These are phyloP conservation scores for Taiwanofungus camphoratus DNA, from an alignment of 1,284 basidiomycete species.

Conservation along the genomic window DNA sequence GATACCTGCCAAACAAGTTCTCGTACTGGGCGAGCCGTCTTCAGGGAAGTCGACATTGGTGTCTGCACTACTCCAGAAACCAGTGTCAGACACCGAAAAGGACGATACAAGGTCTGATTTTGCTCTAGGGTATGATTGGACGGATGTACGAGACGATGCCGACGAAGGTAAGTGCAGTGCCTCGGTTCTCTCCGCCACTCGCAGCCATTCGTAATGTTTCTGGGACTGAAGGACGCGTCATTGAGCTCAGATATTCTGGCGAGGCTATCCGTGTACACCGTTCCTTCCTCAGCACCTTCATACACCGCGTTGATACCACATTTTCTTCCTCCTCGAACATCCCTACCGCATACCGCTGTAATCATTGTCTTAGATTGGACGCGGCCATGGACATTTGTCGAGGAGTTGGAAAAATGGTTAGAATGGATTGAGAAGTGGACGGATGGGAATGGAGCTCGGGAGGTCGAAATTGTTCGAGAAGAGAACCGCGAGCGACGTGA, in stretches of 20 bases:
- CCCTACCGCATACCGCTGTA: slow-evolving; percentile 75
- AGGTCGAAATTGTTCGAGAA: slow-evolving; percentile 64
- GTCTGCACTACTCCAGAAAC: slow-evolving; percentile 65
- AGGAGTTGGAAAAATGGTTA: slow-evolving; percentile 86
- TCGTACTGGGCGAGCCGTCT: slow-evolving; percentile 73
- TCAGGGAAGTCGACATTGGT: slow-evolving; percentile 75
- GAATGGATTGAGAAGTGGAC: slow-evolving; percentile 80
- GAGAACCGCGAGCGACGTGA: slow-evolving; percentile 80
- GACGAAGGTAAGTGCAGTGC: slow-evolving; percentile 68
- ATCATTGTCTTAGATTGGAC: slow-evolving; percentile 96
- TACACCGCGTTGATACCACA: slow-evolving; percentile 79
- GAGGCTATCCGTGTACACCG: slow-evolving; percentile 83
- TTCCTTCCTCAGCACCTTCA: slow-evolving; percentile 72
- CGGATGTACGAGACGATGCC: slow-evolving; percentile 79
- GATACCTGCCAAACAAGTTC: slow-evolving; percentile 81
- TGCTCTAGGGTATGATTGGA: slow-evolving; percentile 84
- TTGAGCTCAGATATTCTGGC: slow-evolving; percentile 67
- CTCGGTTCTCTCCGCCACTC: slow-evolving; percentile 4
- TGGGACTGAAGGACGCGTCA: slow-evolving; percentile 5
- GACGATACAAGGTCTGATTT: slow-evolving; percentile 59
- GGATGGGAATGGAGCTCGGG: slow-evolving; percentile 60
- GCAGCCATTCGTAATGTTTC: background rate
- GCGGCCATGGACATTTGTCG: slow-evolving; percentile 84
- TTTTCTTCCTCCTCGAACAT: slow-evolving; percentile 69
- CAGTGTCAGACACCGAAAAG: slow-evolving; percentile 46